phyloP scores from a whole-genome alignment of 352 stramenopile species.

The Globisporangium carolinianum region DNA sequence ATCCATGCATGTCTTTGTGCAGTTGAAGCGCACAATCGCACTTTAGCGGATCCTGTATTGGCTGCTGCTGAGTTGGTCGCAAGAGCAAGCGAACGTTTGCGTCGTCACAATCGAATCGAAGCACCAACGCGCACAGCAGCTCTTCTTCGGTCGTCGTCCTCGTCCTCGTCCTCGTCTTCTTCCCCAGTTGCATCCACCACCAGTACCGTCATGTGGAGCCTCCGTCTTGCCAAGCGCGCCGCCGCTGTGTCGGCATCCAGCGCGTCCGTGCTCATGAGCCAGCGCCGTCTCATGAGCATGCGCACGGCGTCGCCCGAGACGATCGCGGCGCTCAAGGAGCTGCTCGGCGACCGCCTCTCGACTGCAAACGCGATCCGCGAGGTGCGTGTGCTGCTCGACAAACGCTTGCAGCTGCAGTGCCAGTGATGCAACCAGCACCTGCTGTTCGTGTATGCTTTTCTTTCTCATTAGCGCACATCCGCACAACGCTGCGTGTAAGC shows the following conservation, averaged over 20 bases:
- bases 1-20: no score
- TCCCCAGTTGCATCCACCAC: no score
- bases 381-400: slow-evolving; percentile 14
- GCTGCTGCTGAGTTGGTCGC: neutral
- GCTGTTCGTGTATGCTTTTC: no score
- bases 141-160: neutral
- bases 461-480: neutral
- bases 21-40: neutral
- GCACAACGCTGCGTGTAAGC: no score
- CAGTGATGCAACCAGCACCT: no score
- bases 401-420: no score
- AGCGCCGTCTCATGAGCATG: slow-evolving; percentile 16
- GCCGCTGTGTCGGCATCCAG: neutral
- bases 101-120: slow-evolving; percentile 8
- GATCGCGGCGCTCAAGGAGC: slow-evolving; percentile 38
- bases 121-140: slow-evolving; percentile 5
- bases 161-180: no score
- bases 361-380: slow-evolving; percentile 53
- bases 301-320: slow-evolving; percentile 38
- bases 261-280: neutral
- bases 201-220: slow-evolving; percentile 4
- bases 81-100: neutral
- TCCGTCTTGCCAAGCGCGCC: slow-evolving; percentile 9
- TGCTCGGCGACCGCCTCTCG: slow-evolving; percentile 68
- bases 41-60: neutral